Evolutionary conservation across 2,329 filamentous ascomycete genomes (phyloP), one percentile per base, ranked within the genome.

Genomic region (Alternaria ventricosa): DNA sequence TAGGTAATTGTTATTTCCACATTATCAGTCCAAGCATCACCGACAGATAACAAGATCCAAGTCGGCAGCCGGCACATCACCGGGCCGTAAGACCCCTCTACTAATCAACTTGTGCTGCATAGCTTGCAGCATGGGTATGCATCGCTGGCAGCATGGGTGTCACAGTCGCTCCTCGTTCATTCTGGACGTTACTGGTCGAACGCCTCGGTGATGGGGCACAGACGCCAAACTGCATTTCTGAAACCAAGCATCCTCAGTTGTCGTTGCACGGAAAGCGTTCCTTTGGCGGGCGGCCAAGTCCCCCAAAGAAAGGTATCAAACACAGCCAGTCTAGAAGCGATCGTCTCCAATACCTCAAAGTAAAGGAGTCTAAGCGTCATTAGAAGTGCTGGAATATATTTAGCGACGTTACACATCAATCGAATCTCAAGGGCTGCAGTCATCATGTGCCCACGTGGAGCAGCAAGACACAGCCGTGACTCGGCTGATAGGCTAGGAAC

Each of bases 301-400:
- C 44, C 28, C 47, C n/a, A 53, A 60, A 33, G 27, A 22, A 50
- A 54, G 11, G 36, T 23, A n/a, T 33, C 25, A 23, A 55, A 36
- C 27, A 49, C 49, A 46, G 25, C 53, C 33, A 51, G 23, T 43
- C 20, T 62, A 53, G 28, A 28, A 30, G 51, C 43, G 44, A 36
- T 57, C 33, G 22, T 33, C n/a, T 51, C 12, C 41, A 55, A 50
- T 15, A 27, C n/a, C 7, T 33, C 18, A 41, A 45, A 36, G 23
- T 11, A 22, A 44, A 53, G 25, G 47, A 61, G 20, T 65, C 47
- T 61, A 65, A 41, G 55, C 59, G 62, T 69, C 68, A 68, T 69
- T n/a, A 66, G n/a, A 30, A 55, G 60, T 45, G 25, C 27, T 44
- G 25, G 27, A n/a, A 41, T 59, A 23, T 30, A 55, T 55, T 45